phyloP scores from a whole-genome alignment of 2,329 filamentous ascomycete genomes.

The Penicillium sp. region DNA sequence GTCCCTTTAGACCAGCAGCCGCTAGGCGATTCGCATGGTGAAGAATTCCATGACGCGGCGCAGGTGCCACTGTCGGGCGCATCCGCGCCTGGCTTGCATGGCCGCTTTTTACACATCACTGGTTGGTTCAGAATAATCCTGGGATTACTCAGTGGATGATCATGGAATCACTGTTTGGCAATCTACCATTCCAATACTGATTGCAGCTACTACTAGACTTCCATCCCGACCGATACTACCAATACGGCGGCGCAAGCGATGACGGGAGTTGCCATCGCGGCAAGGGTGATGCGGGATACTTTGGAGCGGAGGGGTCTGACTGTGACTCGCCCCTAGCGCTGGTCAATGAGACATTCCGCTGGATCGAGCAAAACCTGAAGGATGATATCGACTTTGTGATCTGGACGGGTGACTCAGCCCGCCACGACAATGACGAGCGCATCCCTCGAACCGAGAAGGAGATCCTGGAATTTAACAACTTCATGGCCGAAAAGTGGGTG shows the following conservation, averaged over 20 bases:
- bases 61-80: background rate
- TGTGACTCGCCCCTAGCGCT: constrained; percentile 83
- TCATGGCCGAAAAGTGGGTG: constrained; percentile 72
- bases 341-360: constrained; percentile 84
- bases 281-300: constrained; percentile 72
- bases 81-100: constrained; percentile 23
- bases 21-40: constrained; percentile 9
- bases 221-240: constrained; percentile 88
- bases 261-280: constrained; percentile 74
- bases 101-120: constrained; percentile 40
- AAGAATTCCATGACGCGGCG: background rate
- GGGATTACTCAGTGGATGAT: too few species aligned
- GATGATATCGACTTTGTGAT: constrained; percentile 84
- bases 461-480: constrained; percentile 74
- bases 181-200: background rate
- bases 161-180: background rate
- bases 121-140: too few species aligned
- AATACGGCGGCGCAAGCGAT: constrained; percentile 69
- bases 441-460: constrained; percentile 73
- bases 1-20: constrained; percentile 16
- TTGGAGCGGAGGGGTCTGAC: constrained; percentile 80
- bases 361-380: constrained; percentile 76
- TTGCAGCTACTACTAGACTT: constrained; percentile 63
- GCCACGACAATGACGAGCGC: constrained; percentile 83
- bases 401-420: constrained; percentile 88